Evolutionary conservation across 2,329 filamentous ascomycete species (phyloP), one percentile per base, ranked within the genome.

Genomic region (Xylaria sp.): DNA sequence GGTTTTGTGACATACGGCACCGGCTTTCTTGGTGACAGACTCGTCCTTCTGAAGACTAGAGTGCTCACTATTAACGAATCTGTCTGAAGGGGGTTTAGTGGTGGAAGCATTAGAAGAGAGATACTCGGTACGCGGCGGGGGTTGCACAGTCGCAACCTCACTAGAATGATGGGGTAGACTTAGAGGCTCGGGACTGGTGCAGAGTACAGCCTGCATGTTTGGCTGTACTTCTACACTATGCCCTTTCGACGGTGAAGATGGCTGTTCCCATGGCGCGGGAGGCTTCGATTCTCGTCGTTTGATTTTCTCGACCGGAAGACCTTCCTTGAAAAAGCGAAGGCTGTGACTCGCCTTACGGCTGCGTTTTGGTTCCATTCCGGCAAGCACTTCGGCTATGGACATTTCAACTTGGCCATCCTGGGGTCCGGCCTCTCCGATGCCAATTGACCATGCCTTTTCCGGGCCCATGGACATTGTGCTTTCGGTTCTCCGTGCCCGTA

Each of bases 311-410:
- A 85, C 81, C 2, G 83, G 83, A 16, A 87, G 73, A 39, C 83
- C 85, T 71, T 88, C 84, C 62, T 84, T 85, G 76, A 88, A 88
- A 67, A 88, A 85, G 1, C 85, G 79, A 59, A 88, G 74, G 64
- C 83, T 86, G 71, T 88, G 85, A 67, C 84, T 88, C 46, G 85
- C 82, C 72, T 88, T 88, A 65, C 85, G 82, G 67, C 85, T 90
- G 56, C 85, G 82, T 51, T 82, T 86, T 48, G 78, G 83, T 66
- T 87, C 84, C n/a, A 81, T 75, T 2, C 84, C 83, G 16, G 82
- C 79, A 68, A 87, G 77, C 34, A 82, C 82, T 63, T 86, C 83
- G 4, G 82, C 78, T 54, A 87, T 82, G n/a, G 83, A 86, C 69
- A 85, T 83, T 65, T 87, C 84, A 5, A 87, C 84, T 65, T 84